Percentiles rank a stretch among this genome's conserved stretches.
These are phyloP conservation scores for Solanum arcanum DNA, from an alignment of 257 asterid genomes.

Conservation along the genomic window DNA sequence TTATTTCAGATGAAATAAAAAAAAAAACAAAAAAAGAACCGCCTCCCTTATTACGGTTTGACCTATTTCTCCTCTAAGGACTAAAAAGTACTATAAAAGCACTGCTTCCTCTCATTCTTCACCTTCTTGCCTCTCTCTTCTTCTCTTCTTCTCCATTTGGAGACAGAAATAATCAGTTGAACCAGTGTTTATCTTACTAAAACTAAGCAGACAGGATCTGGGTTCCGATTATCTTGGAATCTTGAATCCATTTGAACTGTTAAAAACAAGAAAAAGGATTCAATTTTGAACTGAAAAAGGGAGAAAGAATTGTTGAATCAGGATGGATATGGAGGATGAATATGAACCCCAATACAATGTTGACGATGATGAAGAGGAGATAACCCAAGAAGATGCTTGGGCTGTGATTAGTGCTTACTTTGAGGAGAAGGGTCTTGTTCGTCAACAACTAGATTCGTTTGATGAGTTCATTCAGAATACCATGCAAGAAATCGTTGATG, in stretches of 20 bases:
- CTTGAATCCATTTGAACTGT: not conserved
- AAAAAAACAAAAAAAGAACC: too few species aligned
- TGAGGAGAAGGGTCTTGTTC: slow-evolving; percentile 90
- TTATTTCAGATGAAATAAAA: not conserved
- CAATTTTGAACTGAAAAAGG: not conserved
- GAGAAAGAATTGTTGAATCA: not conserved
- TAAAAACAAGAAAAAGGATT: not conserved
- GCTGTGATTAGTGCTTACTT: slow-evolving; percentile 94
- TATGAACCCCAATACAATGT: slow-evolving; percentile 27
- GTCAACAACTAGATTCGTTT: slow-evolving; percentile 92
- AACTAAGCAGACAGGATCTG: not conserved
- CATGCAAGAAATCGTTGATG: slow-evolving; percentile 96
- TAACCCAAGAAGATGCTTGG: slow-evolving; percentile 98
- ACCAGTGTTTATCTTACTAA: not conserved
- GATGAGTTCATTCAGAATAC: slow-evolving; percentile 96
- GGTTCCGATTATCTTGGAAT: not conserved
- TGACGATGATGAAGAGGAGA: slow-evolving; percentile 57
- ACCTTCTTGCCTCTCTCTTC: not conserved
- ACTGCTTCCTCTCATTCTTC: not conserved
- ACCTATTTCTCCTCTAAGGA: not conserved
- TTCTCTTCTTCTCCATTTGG: not conserved
- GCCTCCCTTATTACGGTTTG: not conserved
- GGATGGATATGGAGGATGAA: slow-evolving; percentile 65
- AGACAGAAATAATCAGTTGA: not conserved
- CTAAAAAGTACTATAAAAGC: not conserved